These are phyloP conservation scores for Diaporthe capsici DNA, from an alignment of 2,329 filamentous ascomycete species.

Conservation along the genomic window DNA sequence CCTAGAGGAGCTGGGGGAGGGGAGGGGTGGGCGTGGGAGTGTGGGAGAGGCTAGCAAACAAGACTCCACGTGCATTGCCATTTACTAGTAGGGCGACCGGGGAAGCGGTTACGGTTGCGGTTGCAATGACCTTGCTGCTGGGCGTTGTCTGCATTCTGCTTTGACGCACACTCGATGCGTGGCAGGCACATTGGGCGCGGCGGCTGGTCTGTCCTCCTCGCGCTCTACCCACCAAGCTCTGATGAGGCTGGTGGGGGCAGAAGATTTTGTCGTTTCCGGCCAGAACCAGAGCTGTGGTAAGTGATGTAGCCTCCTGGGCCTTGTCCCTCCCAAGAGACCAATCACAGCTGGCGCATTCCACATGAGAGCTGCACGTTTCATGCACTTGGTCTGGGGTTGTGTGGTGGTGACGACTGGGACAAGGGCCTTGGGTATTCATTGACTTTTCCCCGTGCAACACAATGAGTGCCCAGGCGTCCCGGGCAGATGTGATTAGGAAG, in stretches of 20 bases:
- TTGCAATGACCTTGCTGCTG: background rate
- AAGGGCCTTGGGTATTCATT: slow-evolving; percentile 16
- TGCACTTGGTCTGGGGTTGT: slow-evolving; percentile 25
- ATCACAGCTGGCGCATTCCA: slow-evolving; percentile 21
- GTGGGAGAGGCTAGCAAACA: background rate
- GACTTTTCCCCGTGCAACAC: slow-evolving; percentile 6
- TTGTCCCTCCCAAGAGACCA: slow-evolving; percentile 5
- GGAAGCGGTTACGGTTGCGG: background rate
- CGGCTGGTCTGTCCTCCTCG: background rate
- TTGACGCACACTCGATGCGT: background rate
- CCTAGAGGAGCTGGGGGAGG: slow-evolving; percentile 1
- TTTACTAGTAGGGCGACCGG: slow-evolving; percentile 10
- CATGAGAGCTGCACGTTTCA: slow-evolving; percentile 35
- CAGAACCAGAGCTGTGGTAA: slow-evolving; percentile 35
- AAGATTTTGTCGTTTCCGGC: slow-evolving; percentile 26
- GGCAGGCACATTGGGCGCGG: slow-evolving; percentile 9
- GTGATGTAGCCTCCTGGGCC: slow-evolving; percentile 31
- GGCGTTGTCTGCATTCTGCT: slow-evolving; percentile 2
- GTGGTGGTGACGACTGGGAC: slow-evolving; percentile 31
- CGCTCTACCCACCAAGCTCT: background rate
- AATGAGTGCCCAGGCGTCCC: slow-evolving; percentile 16
- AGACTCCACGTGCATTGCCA: slow-evolving; percentile 5
- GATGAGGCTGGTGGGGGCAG: slow-evolving; percentile 27
- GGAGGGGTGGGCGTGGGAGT: background rate
- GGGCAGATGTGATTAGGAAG: background rate